Evolutionary conservation across 805 yeast species (phyloP), one percentile per base, ranked within the genome.

Genomic region (Ascoidea asiatica): DNA sequence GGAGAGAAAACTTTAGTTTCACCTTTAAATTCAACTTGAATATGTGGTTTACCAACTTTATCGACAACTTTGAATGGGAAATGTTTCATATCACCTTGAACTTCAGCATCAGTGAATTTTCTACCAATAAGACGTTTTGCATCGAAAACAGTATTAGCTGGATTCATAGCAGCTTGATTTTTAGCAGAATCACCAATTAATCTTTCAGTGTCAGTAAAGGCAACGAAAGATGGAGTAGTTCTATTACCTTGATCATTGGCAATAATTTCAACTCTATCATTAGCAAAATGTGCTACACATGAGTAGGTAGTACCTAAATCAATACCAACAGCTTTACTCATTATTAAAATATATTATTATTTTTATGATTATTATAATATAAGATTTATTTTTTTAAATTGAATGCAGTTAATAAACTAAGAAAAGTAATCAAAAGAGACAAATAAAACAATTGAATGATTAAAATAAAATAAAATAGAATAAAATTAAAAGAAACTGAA

Each of bases 171-270:
- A 39, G 92, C 94, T 69, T 88, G 96, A 68, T 88, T 88, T 72
- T 88, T 88, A 42, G 97, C 97, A 44, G 96, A 95, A 62, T 88
- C 96, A 63, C 96, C 96, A 50, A 88, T 88, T 50, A 88, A 75
- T 67, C 96, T 79, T 69, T 88, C 97, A 39, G 85, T 86, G 43
- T 82, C 90, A 19, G 88, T 84, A 68, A 88, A 88, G 7, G 95
- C 95, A 50, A 88, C 97, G 59, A 82, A 88, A 1, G 95, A 86
- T 21, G 97, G 97, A 18, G 97, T 88, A 56, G 89, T 88, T 74
- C 97, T 83, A 70, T 87, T 86, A 71, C 97, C 97, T 70, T 88
- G 97, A 66, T 88, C 96, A 60, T 88, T 88, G 52, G 96, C 95
- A 52, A 88, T 72, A 56, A 88, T 88, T 61, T 88, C 97, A 43